A percentile compares a stretch with the other conserved stretches of the same genome.
Evolutionary conservation across 208 protist species (phyloP).

Genomic region (Vickermania spadyakhi): DNA sequence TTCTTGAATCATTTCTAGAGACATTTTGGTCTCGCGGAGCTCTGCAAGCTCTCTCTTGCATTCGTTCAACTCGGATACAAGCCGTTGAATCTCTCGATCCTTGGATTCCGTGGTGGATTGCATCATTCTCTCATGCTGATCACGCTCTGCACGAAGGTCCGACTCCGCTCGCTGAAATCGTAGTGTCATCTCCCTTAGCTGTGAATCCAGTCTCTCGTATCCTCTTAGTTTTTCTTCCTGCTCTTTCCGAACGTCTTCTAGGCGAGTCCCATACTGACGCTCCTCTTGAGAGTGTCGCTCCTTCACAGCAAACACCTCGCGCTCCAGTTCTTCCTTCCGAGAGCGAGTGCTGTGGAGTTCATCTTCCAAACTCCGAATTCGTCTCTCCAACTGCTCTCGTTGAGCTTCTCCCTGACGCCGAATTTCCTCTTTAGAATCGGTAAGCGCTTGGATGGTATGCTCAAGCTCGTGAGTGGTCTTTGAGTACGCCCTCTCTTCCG

Average conservation of each 20-base stretch:
- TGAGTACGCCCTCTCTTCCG: not conserved
- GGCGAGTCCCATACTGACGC: not conserved
- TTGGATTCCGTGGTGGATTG: slow-evolving; percentile 17
- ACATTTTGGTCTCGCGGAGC: slow-evolving; percentile 35
- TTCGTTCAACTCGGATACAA: slow-evolving; percentile 30
- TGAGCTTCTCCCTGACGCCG: not conserved
- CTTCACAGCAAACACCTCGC: slow-evolving; percentile 1
- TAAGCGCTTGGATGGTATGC: not conserved
- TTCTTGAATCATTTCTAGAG: slow-evolving; percentile 19
- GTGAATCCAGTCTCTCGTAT: not conserved
- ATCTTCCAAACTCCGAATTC: not conserved
- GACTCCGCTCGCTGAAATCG: not conserved
- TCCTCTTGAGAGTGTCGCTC: not conserved
- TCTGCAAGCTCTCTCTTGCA: slow-evolving; percentile 18
- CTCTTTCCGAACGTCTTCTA: not conserved
- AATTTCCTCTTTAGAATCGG: not conserved
- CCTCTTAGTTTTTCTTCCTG: not conserved
- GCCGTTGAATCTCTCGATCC: slow-evolving; percentile 37
- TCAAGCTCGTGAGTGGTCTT: not conserved
- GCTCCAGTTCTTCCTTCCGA: not conserved
- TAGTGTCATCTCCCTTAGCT: not conserved
- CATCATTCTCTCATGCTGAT: not conserved
- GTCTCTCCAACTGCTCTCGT: not conserved
- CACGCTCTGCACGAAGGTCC: not conserved
- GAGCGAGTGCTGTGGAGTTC: not conserved